phyloP scores from a whole-genome alignment of 306 rosid species.

The Dicorynia guianensis region DNA sequence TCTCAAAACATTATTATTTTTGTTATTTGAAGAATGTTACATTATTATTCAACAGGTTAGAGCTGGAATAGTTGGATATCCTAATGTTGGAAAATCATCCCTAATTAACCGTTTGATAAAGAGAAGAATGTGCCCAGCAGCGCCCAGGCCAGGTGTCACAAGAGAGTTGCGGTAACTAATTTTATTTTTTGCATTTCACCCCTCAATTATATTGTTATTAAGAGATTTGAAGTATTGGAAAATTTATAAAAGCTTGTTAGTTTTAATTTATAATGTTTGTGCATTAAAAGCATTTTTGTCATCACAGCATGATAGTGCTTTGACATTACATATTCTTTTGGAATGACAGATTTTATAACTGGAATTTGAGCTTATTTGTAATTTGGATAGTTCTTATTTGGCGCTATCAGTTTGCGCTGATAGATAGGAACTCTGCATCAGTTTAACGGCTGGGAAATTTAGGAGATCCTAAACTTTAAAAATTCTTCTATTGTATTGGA shows the following conservation, averaged over 20 bases:
- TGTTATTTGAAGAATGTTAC: conserved; percentile 13
- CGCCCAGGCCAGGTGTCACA: conserved; percentile 98
- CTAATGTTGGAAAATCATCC: conserved; percentile 96
- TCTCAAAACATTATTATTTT: background rate
- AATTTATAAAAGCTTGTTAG: background rate
- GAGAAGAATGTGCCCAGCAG: conserved; percentile 92
- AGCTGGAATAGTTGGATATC: conserved; percentile 98
- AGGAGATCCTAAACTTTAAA: background rate
- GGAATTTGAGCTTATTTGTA: background rate
- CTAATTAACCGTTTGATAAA: conserved; percentile 86
- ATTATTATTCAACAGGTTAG: conserved; percentile 65
- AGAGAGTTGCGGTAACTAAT: conserved; percentile 71
- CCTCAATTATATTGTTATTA: conserved; percentile 11
- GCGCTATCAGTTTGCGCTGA: background rate
- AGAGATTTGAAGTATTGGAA: conserved; percentile 14
- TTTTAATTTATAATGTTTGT: background rate
- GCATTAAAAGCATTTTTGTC: background rate
- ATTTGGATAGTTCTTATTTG: conserved; percentile 16
- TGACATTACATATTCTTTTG: background rate
- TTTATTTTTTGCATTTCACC: background rate
- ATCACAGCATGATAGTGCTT: background rate
- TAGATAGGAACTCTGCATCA: conserved; percentile 9
- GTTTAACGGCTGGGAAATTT: background rate
- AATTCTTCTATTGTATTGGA: background rate
- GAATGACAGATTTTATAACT: background rate